These are phyloP conservation scores for Metahyphopichia silvanorum DNA, from an alignment of 805 yeast species.

Conservation along the genomic window DNA sequence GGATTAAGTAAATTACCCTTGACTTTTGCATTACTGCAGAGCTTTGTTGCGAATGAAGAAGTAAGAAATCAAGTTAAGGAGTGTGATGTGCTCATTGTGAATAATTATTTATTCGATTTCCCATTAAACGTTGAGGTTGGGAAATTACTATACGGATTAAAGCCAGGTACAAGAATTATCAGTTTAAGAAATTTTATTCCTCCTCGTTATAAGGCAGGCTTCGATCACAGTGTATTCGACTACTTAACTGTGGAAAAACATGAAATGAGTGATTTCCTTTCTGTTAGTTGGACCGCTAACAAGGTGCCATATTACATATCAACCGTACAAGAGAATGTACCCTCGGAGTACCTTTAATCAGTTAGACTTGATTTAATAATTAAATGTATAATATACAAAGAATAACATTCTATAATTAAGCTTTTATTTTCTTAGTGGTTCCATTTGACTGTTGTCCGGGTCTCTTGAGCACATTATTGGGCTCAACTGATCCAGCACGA, in stretches of 20 bases:
- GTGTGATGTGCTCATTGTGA: conserved; percentile 73
- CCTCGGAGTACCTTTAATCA: conserved; percentile 26
- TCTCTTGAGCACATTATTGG: no score
- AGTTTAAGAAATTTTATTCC: conserved; percentile 79
- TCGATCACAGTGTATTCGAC: conserved; percentile 55
- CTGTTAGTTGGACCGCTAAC: conserved; percentile 90
- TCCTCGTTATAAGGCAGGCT: conserved; percentile 64
- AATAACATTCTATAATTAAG: no score
- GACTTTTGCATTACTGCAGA: conserved; percentile 58
- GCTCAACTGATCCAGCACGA: conserved; percentile 36
- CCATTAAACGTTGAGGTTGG: conserved; percentile 67
- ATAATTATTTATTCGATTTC: conserved; percentile 83
- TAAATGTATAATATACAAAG: neutral
- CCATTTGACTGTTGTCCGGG: no score
- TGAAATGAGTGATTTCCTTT: conserved; percentile 59
- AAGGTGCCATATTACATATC: conserved; percentile 78
- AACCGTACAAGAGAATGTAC: conserved; percentile 49
- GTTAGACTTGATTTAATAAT: conserved; percentile 1
- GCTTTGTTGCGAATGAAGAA: conserved; percentile 65
- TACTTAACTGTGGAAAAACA: conserved; percentile 58
- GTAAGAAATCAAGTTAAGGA: conserved; percentile 53
- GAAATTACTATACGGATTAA: conserved; percentile 56
- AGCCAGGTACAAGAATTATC: conserved; percentile 74
- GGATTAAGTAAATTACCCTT: conserved; percentile 62
- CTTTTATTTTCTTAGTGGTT: neutral